phyloP scores from a whole-genome alignment of 768 basidiomycete genomes.

The Phlebiopsis gigantea region DNA sequence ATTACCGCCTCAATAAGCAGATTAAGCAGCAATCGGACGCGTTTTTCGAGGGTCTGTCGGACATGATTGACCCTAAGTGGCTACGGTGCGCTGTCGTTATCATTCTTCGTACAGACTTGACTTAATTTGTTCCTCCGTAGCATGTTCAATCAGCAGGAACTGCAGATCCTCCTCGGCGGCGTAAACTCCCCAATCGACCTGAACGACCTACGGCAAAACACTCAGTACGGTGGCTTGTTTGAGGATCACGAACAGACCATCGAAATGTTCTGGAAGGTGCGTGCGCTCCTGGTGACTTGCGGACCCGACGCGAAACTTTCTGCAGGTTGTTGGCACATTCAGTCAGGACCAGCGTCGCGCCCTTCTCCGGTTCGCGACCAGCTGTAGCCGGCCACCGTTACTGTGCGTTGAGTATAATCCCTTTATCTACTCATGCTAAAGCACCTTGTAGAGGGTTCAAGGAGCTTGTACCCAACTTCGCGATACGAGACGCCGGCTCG shows the following conservation, averaged over 20 bases:
- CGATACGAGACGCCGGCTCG: conserved; percentile 73
- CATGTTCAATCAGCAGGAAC: conserved; percentile 97
- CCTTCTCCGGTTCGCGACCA: conserved; percentile 88
- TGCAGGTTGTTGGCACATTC: conserved; percentile 71
- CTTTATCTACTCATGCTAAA: not conserved
- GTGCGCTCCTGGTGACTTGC: conserved; percentile 13
- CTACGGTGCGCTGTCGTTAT: conserved; percentile 44
- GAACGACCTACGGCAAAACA: conserved; percentile 71
- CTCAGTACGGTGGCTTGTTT: conserved; percentile 79
- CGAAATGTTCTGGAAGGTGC: conserved; percentile 76
- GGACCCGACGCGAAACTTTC: too few relatives aligned
- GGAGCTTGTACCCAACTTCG: conserved; percentile 83
- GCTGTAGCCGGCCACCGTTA: conserved; percentile 84
- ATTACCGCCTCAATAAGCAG: conserved; percentile 85
- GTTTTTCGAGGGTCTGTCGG: conserved; percentile 89
- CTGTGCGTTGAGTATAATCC: conserved; percentile 42
- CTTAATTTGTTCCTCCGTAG: conserved; percentile 29
- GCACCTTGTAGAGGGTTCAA: conserved; percentile 60
- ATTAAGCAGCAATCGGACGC: conserved; percentile 79
- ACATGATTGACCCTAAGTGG: conserved; percentile 91
- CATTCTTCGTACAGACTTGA: not conserved
- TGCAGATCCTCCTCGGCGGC: conserved; percentile 88
- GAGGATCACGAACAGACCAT: conserved; percentile 69
- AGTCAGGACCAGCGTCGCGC: conserved; percentile 73
- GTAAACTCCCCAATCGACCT: conserved; percentile 82